A percentile compares a stretch with the other conserved stretches of the same genome.
phyloP scores from a whole-genome alignment of 768 basidiomycete species.

The Piloderma croceum region DNA sequence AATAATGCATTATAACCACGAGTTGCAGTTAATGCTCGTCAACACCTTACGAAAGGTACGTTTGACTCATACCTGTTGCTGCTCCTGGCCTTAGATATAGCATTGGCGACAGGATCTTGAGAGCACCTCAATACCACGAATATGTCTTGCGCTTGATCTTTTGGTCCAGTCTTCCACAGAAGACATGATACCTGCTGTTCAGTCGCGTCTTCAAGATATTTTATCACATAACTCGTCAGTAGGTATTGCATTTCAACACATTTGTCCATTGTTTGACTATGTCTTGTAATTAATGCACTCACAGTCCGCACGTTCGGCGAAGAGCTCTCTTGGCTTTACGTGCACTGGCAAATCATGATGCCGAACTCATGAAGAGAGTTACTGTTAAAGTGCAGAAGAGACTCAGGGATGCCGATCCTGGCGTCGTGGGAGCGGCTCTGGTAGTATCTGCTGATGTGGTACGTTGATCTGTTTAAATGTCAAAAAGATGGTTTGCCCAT shows the following conservation, averaged over 20 bases:
- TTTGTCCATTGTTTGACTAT: conserved; percentile 8
- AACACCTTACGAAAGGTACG: conserved; percentile 79
- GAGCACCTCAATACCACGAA: conserved; percentile 44
- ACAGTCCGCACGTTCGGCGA: conserved; percentile 54
- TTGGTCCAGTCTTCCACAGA: conserved; percentile 56
- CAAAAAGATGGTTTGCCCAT: no score
- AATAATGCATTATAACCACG: conserved; percentile 62
- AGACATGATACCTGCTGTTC: conserved; percentile 73
- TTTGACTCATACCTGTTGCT: background rate
- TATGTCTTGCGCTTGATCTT: conserved; percentile 69
- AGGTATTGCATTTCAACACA: conserved; percentile 21
- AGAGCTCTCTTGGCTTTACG: conserved; percentile 58
- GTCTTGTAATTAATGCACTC: conserved; percentile 7
- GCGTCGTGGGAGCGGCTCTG: conserved; percentile 44
- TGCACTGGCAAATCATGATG: conserved; percentile 42
- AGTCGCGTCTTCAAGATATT: conserved; percentile 56
- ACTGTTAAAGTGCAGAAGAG: conserved; percentile 33
- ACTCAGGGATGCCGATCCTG: conserved; percentile 37
- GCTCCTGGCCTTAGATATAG: conserved; percentile 5
- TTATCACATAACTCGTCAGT: conserved; percentile 76
- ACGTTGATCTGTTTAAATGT: no score
- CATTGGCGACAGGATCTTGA: conserved; percentile 61
- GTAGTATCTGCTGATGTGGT: conserved; percentile 23
- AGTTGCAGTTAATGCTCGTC: conserved; percentile 76
- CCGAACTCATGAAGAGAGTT: conserved; percentile 41